Evolutionary conservation across 1,139 yeast species (phyloP).

Genomic region (Zhuliangozyma blackwelliae): DNA sequence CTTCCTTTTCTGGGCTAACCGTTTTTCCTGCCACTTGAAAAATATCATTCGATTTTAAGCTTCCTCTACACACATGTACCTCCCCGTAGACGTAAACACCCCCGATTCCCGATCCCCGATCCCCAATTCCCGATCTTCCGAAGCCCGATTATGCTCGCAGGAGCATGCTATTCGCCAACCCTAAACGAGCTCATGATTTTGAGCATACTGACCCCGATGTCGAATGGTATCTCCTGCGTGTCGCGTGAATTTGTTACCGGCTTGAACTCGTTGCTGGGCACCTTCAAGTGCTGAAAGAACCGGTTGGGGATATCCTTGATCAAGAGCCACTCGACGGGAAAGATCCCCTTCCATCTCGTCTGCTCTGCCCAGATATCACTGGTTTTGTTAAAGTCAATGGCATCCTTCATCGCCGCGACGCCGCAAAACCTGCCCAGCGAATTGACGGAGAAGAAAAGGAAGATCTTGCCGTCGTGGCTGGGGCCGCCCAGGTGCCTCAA

Average conservation of each 20-base stretch:
- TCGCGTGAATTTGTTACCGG: slow-evolving; percentile 60
- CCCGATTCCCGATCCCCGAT: too few relatives aligned
- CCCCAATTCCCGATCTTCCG: too few relatives aligned
- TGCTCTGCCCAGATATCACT: slow-evolving; percentile 48
- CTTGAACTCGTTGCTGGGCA: slow-evolving; percentile 44
- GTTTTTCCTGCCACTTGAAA: too few relatives aligned
- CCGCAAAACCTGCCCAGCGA: slow-evolving; percentile 61
- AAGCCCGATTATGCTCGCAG: too few relatives aligned
- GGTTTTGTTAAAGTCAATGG: slow-evolving; percentile 30
- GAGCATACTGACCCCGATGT: slow-evolving; percentile 46
- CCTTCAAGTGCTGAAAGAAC: slow-evolving; percentile 39
- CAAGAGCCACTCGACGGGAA: slow-evolving; percentile 50
- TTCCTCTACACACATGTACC: too few relatives aligned
- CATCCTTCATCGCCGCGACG: slow-evolving; percentile 51
- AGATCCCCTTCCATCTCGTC: slow-evolving; percentile 48
- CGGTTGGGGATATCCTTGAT: slow-evolving; percentile 50
- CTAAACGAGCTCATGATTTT: slow-evolving; percentile 35
- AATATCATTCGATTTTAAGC: too few relatives aligned
- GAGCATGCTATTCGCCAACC: slow-evolving; percentile 7
- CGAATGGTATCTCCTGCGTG: slow-evolving; percentile 48
- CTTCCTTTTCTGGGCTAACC: too few relatives aligned
- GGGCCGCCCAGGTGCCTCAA: slow-evolving; percentile 8
- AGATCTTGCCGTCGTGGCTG: slow-evolving; percentile 26
- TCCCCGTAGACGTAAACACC: too few relatives aligned
- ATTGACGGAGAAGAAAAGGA: slow-evolving; percentile 55